phyloP scores from a whole-genome alignment of 345 rosid species.

The Salix suchowensis region DNA sequence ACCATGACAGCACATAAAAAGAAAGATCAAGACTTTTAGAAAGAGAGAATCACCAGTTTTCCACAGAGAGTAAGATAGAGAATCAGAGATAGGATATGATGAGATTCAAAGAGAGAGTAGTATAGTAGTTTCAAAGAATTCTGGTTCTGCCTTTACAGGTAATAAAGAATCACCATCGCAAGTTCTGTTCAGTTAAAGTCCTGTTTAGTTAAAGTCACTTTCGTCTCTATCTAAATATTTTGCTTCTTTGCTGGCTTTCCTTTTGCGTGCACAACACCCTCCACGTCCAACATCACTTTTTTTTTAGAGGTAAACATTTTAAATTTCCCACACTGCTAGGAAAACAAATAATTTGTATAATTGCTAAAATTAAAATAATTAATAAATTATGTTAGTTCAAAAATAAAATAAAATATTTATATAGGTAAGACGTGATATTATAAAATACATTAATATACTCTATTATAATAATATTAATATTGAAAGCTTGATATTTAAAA shows the following conservation, averaged over 20 bases:
- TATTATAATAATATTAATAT: too few species aligned
- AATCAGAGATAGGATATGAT: not conserved
- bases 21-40: not conserved
- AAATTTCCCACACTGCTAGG: too few species aligned
- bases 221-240: not conserved
- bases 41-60: not conserved
- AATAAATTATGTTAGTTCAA: too few species aligned
- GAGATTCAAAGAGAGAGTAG: not conserved
- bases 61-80: not conserved
- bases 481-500: too few species aligned
- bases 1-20: not conserved
- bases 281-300: not conserved
- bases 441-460: too few species aligned
- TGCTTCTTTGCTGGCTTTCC: not conserved
- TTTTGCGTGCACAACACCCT: not conserved
- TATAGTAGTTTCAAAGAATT: not conserved
- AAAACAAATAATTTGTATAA: too few species aligned
- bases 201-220: not conserved
- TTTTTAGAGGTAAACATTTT: too few species aligned
- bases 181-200: not conserved
- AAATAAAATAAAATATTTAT: too few species aligned
- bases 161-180: not conserved
- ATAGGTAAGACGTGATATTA: fast-evolving
- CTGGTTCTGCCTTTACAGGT: not conserved
- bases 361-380: too few species aligned